phyloP scores from a whole-genome alignment of 371 early-diverging fungal species.

The Choanephora cucurbitarum region DNA sequence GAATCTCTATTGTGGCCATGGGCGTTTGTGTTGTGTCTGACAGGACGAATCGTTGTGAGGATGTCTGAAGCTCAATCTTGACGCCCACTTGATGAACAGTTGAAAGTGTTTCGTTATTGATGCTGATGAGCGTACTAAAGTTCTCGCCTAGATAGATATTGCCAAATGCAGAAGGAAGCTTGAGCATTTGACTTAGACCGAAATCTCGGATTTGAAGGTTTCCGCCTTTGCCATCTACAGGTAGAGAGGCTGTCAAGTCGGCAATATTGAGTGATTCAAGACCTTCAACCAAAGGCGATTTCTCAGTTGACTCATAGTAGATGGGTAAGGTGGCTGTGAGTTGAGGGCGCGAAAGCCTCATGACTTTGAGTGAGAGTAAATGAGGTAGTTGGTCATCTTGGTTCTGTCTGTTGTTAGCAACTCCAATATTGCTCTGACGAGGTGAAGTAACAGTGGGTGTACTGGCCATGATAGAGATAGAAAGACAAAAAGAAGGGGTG shows the following conservation, averaged over 20 bases:
- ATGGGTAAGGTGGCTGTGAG: conserved; percentile 60
- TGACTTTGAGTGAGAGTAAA: conserved; percentile 84
- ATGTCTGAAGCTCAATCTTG: conserved; percentile 88
- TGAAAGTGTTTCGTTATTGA: conserved; percentile 80
- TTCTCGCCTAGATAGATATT: conserved; percentile 95
- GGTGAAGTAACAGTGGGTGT: conserved; percentile 7
- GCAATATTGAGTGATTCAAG: conserved; percentile 47
- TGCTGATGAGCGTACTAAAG: conserved; percentile 81
- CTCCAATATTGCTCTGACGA: conserved; percentile 3
- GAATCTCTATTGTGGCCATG: conserved; percentile 39
- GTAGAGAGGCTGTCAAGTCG: conserved; percentile 39
- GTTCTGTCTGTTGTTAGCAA: conserved; percentile 7
- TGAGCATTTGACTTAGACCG: conserved; percentile 65
- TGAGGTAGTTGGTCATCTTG: conserved; percentile 61
- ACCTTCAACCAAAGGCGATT: conserved; percentile 31
- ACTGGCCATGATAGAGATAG: neutral
- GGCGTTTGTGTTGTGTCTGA: conserved; percentile 61
- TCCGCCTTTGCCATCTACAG: conserved; percentile 22
- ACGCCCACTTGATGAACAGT: conserved; percentile 71
- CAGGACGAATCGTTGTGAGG: conserved; percentile 73
- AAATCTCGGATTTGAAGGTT: conserved; percentile 56
- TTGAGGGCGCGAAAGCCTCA: conserved; percentile 86
- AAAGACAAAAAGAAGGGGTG: neutral
- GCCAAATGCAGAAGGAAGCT: conserved; percentile 77
- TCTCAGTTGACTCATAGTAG: conserved; percentile 43